Conservation (phyloP, 108 stramenopile species). For the Bacterosira constricta region DNA sequence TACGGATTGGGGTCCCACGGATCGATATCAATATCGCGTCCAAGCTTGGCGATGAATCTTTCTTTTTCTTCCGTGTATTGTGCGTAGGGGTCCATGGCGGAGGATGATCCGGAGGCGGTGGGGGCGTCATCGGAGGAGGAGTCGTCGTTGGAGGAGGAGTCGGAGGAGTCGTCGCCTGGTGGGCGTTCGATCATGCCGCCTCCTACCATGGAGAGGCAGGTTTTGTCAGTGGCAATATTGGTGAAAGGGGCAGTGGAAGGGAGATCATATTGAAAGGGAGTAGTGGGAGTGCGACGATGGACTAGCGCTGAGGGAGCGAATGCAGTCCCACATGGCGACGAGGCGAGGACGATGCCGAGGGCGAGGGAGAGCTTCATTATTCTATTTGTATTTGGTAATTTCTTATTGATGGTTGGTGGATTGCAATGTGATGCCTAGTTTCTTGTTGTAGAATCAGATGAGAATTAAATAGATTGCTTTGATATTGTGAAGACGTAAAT, state of each 20-base stretch:
- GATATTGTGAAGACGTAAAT: too few relatives aligned
- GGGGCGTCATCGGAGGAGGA: neutral
- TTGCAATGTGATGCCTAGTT: too few relatives aligned
- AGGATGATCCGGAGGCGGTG: neutral
- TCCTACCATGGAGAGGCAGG: conserved; percentile 32
- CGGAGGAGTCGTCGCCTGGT: conserved; percentile 13
- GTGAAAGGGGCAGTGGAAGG: neutral
- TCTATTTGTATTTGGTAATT: too few relatives aligned
- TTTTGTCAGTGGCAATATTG: neutral
- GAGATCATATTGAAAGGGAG: neutral
- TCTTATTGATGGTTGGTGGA: too few relatives aligned
- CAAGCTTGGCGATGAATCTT: conserved; percentile 7
- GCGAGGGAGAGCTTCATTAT: conserved; percentile 29
- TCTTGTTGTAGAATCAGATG: too few relatives aligned
- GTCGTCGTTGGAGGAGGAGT: conserved; percentile 10
- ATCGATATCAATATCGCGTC: conserved; percentile 41
- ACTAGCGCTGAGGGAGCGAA: conserved; percentile 10
- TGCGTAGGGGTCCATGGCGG: neutral
- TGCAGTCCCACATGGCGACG: conserved; percentile 1
- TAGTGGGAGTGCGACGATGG: neutral
- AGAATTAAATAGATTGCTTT: too few relatives aligned
- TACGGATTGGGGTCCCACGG: conserved; percentile 80
- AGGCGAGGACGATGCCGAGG: conserved; percentile 8
- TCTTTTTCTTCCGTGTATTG: neutral
- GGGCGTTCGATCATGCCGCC: conserved; percentile 35